Percentiles rank a stretch among this genome's conserved stretches.
phyloP scores from a whole-genome alignment of 306 rosid species.

The Pyrus pyrifolia region DNA sequence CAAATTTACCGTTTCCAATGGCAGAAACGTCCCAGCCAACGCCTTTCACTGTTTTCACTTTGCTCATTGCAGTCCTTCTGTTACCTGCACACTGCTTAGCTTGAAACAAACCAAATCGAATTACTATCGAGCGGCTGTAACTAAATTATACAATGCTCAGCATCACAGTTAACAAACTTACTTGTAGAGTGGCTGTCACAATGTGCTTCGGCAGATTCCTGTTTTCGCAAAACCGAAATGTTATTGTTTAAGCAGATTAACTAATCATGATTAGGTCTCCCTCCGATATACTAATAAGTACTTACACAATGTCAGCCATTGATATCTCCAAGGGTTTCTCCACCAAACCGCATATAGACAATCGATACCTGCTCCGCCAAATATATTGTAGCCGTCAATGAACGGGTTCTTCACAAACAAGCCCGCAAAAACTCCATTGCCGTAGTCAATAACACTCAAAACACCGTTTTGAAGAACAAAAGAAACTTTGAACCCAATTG shows the following conservation, averaged over 20 bases:
- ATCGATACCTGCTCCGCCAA: background rate
- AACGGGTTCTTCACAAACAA: too few relatives aligned
- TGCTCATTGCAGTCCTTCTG: conserved; percentile 93
- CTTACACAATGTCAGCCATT: background rate
- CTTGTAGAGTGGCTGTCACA: conserved; percentile 81
- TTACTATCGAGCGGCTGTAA: background rate
- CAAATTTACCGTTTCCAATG: conserved; percentile 63
- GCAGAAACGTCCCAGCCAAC: conserved; percentile 97
- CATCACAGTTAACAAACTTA: conserved; percentile 13
- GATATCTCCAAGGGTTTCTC: background rate
- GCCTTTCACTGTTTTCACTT: conserved; percentile 60
- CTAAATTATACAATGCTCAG: background rate
- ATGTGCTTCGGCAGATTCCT: conserved; percentile 72
- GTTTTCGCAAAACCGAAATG: background rate
- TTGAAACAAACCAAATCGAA: conserved; percentile 15
- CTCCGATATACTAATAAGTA: background rate
- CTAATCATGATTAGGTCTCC: too few relatives aligned
- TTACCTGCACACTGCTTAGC: conserved; percentile 79
- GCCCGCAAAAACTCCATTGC: too few relatives aligned
- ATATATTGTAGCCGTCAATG: background rate
- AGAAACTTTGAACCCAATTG: too few relatives aligned
- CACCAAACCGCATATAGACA: background rate
- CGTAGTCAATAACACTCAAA: too few relatives aligned
- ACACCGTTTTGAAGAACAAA: too few relatives aligned
- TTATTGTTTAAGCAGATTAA: too few relatives aligned